Evolutionary conservation across 176 grass and related monocot species (phyloP).

Genomic region (Oryza nivara): DNA sequence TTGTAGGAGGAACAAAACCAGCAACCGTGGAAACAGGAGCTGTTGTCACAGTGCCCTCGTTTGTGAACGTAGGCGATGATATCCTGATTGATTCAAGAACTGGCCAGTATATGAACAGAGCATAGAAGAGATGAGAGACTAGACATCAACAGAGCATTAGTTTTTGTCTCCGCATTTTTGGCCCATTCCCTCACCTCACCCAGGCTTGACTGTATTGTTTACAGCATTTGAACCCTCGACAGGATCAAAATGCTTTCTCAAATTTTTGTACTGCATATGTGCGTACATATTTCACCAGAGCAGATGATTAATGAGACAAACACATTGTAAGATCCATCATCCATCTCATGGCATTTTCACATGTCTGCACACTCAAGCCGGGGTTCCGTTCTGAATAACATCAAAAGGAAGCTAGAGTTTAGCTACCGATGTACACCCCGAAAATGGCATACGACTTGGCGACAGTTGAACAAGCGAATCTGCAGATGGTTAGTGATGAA

Average conservation of each 20-base stretch:
- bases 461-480: no score
- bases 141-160: neutral
- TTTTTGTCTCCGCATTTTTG: conserved; percentile 29
- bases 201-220: neutral
- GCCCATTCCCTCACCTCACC: conserved; percentile 9
- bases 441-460: no score
- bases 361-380: neutral
- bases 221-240: neutral
- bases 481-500: neutral
- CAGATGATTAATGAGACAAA: neutral
- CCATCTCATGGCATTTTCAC: neutral
- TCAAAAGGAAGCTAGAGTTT: neutral
- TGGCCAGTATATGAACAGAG: conserved; percentile 83
- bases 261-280: neutral
- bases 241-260: neutral
- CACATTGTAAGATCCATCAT: no score
- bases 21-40: conserved; percentile 89
- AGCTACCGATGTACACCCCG: no score
- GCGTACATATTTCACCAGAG: neutral
- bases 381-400: neutral
- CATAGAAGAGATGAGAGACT: conserved; percentile 46
- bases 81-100: conserved; percentile 87
- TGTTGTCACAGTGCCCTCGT: conserved; percentile 78
- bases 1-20: conserved; percentile 88
- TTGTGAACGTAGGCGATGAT: conserved; percentile 68